A percentile compares a stretch with the other conserved stretches of the same genome.
Conservation (phyloP, 768 basidiomycete genomes). For the Tubosaeta brunneosetosa region DNA sequence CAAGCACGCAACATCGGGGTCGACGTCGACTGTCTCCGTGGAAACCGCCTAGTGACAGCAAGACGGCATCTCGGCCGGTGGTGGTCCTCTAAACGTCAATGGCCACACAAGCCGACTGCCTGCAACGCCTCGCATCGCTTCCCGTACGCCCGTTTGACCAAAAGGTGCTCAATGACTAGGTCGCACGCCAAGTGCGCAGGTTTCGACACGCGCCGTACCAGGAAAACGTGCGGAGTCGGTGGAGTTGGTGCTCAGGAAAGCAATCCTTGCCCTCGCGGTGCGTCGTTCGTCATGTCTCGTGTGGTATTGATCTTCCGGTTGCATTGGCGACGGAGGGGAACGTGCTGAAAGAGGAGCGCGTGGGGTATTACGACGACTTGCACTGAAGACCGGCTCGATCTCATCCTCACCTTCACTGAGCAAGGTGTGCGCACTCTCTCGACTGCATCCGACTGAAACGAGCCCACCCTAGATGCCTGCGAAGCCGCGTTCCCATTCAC, state of each 20-base stretch:
- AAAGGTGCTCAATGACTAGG: conserved; percentile 44
- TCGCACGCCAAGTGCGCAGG: conserved; percentile 42
- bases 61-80: too few species aligned
- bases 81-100: conserved; percentile 28
- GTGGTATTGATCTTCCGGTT: not conserved
- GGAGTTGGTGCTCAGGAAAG: conserved; percentile 69
- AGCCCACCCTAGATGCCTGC: conserved; percentile 56
- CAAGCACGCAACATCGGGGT: conserved; percentile 36
- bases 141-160: conserved; percentile 49
- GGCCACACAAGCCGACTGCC: conserved; percentile 48
- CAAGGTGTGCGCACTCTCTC: conserved; percentile 45
- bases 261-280: conserved; percentile 70
- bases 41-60: conserved; percentile 11
- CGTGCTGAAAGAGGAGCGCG: conserved; percentile 48
- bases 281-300: conserved; percentile 23
- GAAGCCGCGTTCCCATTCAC: conserved; percentile 70
- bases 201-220: conserved; percentile 39
- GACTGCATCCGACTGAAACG: not conserved
- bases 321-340: conserved; percentile 61
- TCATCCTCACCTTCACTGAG: conserved; percentile 73
- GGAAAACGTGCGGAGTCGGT: conserved; percentile 60
- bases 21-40: conserved; percentile 18
- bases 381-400: conserved; percentile 63
- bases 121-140: conserved; percentile 47
- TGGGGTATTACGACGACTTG: conserved; percentile 58